Evolutionary conservation across 1,139 yeast genomes (phyloP), one percentile per base, ranked within the genome.

Genomic region (Saccharomyces hybrid): DNA sequence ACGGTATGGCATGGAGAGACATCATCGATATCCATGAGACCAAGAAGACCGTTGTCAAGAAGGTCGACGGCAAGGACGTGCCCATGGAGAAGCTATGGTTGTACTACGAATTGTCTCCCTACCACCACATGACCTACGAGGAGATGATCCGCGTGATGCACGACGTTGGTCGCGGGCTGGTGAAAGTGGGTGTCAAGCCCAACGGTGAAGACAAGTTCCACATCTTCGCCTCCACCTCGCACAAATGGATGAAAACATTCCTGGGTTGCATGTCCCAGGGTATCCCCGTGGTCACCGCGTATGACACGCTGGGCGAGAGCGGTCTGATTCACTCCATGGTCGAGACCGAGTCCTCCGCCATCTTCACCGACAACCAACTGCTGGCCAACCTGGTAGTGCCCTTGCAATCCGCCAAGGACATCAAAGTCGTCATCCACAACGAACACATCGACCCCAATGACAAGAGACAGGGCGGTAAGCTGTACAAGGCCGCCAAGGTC

Each of bases 221-320:
- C 71, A 79, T 93, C 55, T 95, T 84, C 73, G 96, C 96, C 42
- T 73, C 87, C 34, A 86, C 96, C 28, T 86, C 96, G 34, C 86
- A 82, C 54, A 82, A 81, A 67, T 93, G 99, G 99, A 80, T 93
- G 86, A 88, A 88, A 73, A 80, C 89, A 47, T 93, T 85, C 61
- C 72, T 90, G 61, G 96, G 91, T 14, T 78, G 88, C 53, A 80
- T 82, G 64, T 75, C 89, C 57, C 96, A 90, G 72, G 74, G 81
- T 53, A 83, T 95, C 58, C 88, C 98, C 26, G 80, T 88, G 58
- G 99, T 90, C 49, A 95, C 99, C 29, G 98, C 99, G 44, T 93
- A 93, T 72, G 99, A 93, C 71, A 91, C 99, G 44, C 78, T 93
- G 61, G 99, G 99, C 57, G 96, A 90, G 71, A 80, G 81, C 47